phyloP scores from a whole-genome alignment of 2,329 filamentous ascomycete genomes.

The Cyphellophora europaea region DNA sequence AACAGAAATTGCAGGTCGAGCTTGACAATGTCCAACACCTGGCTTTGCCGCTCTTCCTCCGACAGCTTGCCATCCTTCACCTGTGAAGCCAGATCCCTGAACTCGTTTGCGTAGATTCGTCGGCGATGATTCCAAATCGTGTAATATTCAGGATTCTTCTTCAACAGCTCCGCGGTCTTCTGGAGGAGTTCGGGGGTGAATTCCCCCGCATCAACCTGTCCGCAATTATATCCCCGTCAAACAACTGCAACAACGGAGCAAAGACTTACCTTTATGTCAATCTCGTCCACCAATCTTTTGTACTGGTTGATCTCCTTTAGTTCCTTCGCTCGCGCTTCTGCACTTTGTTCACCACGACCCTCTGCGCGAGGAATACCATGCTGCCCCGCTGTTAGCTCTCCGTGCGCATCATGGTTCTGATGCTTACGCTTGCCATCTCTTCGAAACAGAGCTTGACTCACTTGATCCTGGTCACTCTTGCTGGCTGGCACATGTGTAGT shows the following conservation, averaged over 20 bases:
- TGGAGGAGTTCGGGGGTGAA: conserved; percentile 34
- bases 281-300: conserved; percentile 57
- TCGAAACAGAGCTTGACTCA: too few species aligned
- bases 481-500: too few species aligned
- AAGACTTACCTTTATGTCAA: conserved; percentile 52
- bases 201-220: conserved; percentile 28
- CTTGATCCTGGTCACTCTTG: too few species aligned
- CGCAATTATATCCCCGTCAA: not conserved
- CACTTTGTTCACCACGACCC: conserved; percentile 49
- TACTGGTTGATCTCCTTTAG: conserved; percentile 68
- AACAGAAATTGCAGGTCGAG: conserved; percentile 75
- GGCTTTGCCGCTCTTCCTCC: conserved; percentile 22
- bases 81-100: conserved; percentile 13
- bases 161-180: conserved; percentile 33
- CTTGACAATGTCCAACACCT: conserved; percentile 48
- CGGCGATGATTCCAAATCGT: conserved; percentile 51
- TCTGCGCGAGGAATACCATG: conserved; percentile 72
- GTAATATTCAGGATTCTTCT: conserved; percentile 39
- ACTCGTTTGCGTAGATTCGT: conserved; percentile 35
- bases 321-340: conserved; percentile 63
- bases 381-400: too few species aligned
- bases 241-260: not conserved
- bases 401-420: too few species aligned
- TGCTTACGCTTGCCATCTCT: conserved; percentile 18
- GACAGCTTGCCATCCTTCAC: conserved; percentile 17